Evolutionary conservation across 192 early-diverging fungal species (phyloP).

Genomic region (Funneliformis geosporum): DNA sequence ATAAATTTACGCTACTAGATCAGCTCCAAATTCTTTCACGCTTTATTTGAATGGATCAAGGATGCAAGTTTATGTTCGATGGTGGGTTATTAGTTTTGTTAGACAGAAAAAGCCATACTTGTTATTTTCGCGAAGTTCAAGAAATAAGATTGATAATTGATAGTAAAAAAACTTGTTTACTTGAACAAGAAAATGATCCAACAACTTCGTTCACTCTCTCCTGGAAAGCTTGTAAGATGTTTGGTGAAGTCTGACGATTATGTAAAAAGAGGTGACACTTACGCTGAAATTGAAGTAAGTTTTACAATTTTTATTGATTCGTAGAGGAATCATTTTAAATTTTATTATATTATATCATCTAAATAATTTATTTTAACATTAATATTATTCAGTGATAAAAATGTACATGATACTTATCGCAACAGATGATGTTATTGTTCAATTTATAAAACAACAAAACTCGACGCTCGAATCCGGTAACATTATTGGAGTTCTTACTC

Average conservation of each 20-base stretch:
- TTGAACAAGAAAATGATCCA: slow-evolving; percentile 97
- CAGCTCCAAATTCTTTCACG: slow-evolving; percentile 78
- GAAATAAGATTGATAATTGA: slow-evolving; percentile 84
- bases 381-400: slow-evolving; percentile 91
- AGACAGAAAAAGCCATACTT: slow-evolving; percentile 91
- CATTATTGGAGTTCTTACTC: no score
- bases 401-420: slow-evolving; percentile 99
- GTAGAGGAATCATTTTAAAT: background rate
- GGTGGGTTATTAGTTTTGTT: slow-evolving; percentile 88
- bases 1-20: slow-evolving; percentile 83
- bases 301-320: background rate
- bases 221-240: slow-evolving; percentile 94
- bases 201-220: slow-evolving; percentile 95
- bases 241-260: slow-evolving; percentile 93
- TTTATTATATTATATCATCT: no score
- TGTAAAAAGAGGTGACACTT: slow-evolving; percentile 83
- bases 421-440: slow-evolving; percentile 87
- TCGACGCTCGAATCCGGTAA: slow-evolving; percentile 82
- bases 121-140: slow-evolving; percentile 85
- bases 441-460: slow-evolving; percentile 87
- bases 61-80: slow-evolving; percentile 84
- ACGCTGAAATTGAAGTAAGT: slow-evolving; percentile 93
- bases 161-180: slow-evolving; percentile 85
- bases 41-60: slow-evolving; percentile 81
- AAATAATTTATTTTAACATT: background rate